A percentile compares a stretch with the other conserved stretches of the same genome.
Conservation (phyloP, 106 monocot species). For the Allium fistulosum region DNA sequence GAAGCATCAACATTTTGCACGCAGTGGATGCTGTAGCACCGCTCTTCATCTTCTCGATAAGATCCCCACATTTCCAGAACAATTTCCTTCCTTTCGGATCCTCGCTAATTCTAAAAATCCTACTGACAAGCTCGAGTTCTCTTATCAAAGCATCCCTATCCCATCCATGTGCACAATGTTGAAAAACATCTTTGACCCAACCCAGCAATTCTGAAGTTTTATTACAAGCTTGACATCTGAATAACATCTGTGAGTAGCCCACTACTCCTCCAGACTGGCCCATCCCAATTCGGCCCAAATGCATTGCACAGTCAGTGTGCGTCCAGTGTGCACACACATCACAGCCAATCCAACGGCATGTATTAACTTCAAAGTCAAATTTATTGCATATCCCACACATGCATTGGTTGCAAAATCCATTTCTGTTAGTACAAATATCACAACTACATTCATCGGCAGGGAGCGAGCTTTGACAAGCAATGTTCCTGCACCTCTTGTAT, state of each 20-base stretch:
- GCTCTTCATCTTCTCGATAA: slow-evolving; percentile 75
- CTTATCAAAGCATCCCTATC: slow-evolving; percentile 60
- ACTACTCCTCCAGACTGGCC: slow-evolving; percentile 45
- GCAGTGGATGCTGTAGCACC: slow-evolving; percentile 46
- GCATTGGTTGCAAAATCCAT: slow-evolving; percentile 92
- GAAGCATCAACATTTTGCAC: slow-evolving; percentile 54
- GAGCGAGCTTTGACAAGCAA: slow-evolving; percentile 74
- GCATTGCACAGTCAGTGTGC: slow-evolving; percentile 95
- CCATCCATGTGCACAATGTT: slow-evolving; percentile 90
- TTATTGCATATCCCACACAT: slow-evolving; percentile 98
- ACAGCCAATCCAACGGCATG: slow-evolving; percentile 99
- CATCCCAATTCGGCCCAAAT: slow-evolving; percentile 69
- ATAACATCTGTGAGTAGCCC: slow-evolving; percentile 75
- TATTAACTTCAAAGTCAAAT: slow-evolving; percentile 98
- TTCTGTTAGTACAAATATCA: slow-evolving; percentile 63
- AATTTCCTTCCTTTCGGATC: slow-evolving; percentile 81
- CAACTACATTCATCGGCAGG: slow-evolving; percentile 92
- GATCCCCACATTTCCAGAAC: slow-evolving; percentile 65
- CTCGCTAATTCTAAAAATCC: slow-evolving; percentile 83
- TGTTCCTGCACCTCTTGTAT: slow-evolving; percentile 95
- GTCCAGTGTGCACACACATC: slow-evolving; percentile 97
- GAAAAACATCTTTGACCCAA: slow-evolving; percentile 95
- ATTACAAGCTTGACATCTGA: slow-evolving; percentile 92
- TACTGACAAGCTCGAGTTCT: slow-evolving; percentile 79
- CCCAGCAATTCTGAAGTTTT: slow-evolving; percentile 85